These are phyloP conservation scores for Acanthamoeba triangularis DNA, from an alignment of 208 protist species.

Conservation along the genomic window DNA sequence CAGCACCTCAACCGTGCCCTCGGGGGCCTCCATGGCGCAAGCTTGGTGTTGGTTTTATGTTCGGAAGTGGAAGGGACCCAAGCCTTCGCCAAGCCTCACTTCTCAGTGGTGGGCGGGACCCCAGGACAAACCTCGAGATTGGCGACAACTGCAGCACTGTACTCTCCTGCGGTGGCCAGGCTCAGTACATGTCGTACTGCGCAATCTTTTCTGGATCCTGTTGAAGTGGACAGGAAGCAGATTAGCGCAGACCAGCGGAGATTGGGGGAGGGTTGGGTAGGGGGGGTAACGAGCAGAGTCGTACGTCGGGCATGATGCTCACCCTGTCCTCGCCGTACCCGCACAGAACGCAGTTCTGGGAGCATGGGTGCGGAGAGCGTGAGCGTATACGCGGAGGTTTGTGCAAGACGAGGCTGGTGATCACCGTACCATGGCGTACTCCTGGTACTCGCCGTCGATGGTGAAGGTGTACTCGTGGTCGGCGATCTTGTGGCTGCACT, in stretches of 20 bases:
- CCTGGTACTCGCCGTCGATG: slow-evolving; percentile 62
- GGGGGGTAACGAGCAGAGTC: background rate
- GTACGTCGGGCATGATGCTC: slow-evolving; percentile 69
- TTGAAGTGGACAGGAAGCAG: background rate
- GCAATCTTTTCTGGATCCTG: slow-evolving; percentile 5
- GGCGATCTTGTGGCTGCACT: slow-evolving; percentile 66
- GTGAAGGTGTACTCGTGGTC: slow-evolving; percentile 71
- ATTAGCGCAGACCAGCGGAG: background rate
- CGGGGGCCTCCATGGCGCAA: no score
- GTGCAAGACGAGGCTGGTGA: background rate
- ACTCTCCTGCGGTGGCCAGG: background rate
- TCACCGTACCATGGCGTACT: background rate
- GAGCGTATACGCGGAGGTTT: background rate
- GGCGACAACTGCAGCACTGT: no score
- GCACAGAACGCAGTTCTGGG: slow-evolving; percentile 30
- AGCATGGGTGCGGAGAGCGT: background rate
- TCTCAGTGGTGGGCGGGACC: no score
- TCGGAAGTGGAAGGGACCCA: no score
- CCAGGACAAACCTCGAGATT: no score
- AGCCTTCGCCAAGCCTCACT: no score
- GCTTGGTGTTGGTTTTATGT: no score
- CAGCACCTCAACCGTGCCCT: no score
- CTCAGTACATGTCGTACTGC: slow-evolving; percentile 19
- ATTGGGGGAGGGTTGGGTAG: background rate
- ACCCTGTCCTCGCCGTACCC: slow-evolving; percentile 33